Evolutionary conservation across 495 filamentous ascomycete genomes (phyloP), one percentile per base, ranked within the genome.

Genomic region (Xylaria curta): DNA sequence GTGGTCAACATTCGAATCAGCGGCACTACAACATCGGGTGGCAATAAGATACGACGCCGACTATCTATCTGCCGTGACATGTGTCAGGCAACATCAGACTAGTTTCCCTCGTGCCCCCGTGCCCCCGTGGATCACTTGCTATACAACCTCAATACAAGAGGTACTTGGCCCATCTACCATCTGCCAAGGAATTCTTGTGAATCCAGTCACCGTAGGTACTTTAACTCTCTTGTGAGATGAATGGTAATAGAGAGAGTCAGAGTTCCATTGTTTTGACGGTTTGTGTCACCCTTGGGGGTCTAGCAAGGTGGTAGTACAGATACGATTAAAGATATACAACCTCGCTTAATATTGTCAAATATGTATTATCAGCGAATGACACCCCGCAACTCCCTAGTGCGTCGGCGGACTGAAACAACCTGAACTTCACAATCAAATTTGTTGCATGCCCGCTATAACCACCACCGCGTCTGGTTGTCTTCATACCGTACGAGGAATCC

Each of bases 311-410:
- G 53, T 56, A 26, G 10, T 26, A 53, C 49, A 53, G 21, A 31
- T 31, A 59, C n/a, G 31, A 38, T 38, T 38, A 38, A 38, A 38
- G 58, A 33, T 44, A 17, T 53, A 62, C 68, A 70, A 36, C 44
- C 47, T 70, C 68, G 68, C 54, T 59, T 70, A 62, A 40, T 42
- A 54, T 53, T 36, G 59, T 47, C 46, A 54, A 54, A 46, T 28
- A 36, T 53, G 19, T 2, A 7, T 33, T 7, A 33, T 49, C 24
- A 10, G 33, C 60, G 36, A 70, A 64, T 64, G 59, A 13, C 24
- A 38, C 46, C 9, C 33, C 59, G 54, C 38, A 8, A 40, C n/a
- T 36, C 38, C 17, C 47, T 46, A 64, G 58, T 69, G 24, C 44
- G 47, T 51, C 15, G 31, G 28, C 24, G 17, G 40, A 40, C 46